phyloP scores from a whole-genome alignment of 495 filamentous ascomycete genomes.

The Penicillium waksmanii region DNA sequence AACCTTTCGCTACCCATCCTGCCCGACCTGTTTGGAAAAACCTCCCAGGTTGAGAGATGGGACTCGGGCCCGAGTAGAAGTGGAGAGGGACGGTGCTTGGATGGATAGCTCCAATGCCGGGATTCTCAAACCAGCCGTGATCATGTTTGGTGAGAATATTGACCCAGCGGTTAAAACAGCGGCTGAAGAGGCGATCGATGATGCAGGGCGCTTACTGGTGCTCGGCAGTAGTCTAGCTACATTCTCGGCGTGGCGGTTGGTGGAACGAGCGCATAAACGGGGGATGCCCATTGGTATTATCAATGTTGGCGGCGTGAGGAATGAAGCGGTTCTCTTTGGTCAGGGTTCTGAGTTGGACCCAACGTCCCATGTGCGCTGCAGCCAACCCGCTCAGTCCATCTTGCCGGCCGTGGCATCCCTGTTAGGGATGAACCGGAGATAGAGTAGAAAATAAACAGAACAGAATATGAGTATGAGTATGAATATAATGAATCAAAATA shows the following conservation, averaged over 20 bases:
- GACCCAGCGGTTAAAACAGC: conserved; percentile 63
- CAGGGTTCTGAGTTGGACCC: conserved; percentile 29
- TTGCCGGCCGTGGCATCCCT: conserved; percentile 38
- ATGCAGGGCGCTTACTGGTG: conserved; percentile 72
- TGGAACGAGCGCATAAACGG: conserved; percentile 76
- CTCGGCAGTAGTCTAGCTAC: conserved; percentile 90
- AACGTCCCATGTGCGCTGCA: conserved; percentile 39
- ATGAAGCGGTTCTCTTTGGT: conserved; percentile 71
- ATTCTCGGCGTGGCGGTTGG: conserved; percentile 91
- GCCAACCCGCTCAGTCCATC: conserved; percentile 40
- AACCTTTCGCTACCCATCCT: conserved; percentile 89
- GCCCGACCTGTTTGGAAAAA: conserved; percentile 73
- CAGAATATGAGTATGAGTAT: background rate
- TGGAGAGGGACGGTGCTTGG: conserved; percentile 85
- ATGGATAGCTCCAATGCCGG: conserved; percentile 67
- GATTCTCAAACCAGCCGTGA: conserved; percentile 86
- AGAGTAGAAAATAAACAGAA: background rate
- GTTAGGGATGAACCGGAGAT: background rate
- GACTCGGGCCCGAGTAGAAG: conserved; percentile 58
- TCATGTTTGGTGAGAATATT: conserved; percentile 96
- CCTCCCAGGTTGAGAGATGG: conserved; percentile 67
- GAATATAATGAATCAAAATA: background rate
- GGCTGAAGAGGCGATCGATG: conserved; percentile 81
- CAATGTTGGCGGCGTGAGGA: conserved; percentile 82
- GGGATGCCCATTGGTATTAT: conserved; percentile 85